Conservation (phyloP, 129 eudicot genomes). For the Tanacetum coccineum region DNA sequence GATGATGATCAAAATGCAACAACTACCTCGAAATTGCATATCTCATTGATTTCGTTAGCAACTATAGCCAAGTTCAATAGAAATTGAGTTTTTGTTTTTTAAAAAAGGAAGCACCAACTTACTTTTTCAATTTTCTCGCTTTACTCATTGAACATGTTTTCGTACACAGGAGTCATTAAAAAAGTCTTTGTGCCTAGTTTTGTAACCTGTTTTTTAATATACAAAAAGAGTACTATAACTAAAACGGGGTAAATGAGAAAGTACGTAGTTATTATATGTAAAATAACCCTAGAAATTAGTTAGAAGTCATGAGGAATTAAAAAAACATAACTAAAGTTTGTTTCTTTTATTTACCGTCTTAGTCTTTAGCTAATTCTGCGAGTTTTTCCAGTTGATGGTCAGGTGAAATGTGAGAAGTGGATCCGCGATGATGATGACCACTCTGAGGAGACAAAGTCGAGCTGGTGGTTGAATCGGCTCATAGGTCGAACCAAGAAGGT, state of each 20-base stretch:
- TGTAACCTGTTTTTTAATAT: too few relatives aligned
- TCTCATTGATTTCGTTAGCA: neutral
- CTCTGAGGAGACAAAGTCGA: constrained; percentile 61
- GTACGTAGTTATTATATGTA: too few relatives aligned
- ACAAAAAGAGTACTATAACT: too few relatives aligned
- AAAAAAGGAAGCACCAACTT: neutral
- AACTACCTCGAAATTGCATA: neutral
- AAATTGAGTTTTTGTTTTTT: neutral
- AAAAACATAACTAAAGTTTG: too few relatives aligned
- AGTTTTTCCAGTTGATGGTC: constrained; percentile 63
- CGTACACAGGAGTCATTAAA: too few relatives aligned
- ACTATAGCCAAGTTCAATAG: neutral
- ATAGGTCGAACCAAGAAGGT: constrained; percentile 76
- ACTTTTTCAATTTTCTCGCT: too few relatives aligned
- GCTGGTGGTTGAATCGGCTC: constrained; percentile 85
- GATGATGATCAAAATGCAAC: neutral
- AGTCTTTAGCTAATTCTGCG: constrained; percentile 21
- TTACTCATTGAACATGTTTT: too few relatives aligned
- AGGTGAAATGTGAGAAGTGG: constrained; percentile 88
- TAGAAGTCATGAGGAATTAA: too few relatives aligned
- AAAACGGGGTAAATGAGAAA: too few relatives aligned
- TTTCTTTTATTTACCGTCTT: neutral
- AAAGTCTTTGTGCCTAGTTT: too few relatives aligned
- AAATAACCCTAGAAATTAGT: too few relatives aligned
- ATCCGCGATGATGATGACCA: constrained; percentile 67